Base-by-base conservation (phyloP, 805 yeast species). In the Kazachstania bromeliacearum region DNA sequence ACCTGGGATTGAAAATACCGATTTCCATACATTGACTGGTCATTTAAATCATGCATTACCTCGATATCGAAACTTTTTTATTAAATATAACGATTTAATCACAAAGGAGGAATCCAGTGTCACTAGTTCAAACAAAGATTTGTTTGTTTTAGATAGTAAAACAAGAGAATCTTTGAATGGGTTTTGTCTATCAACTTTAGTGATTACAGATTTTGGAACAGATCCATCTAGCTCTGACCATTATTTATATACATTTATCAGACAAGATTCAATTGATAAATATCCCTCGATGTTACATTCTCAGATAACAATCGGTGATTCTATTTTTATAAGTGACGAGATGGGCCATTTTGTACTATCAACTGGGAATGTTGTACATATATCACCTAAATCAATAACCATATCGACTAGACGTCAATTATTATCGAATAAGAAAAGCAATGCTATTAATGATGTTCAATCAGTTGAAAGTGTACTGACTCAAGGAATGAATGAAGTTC, bases 261-360 rank as follows among this genome's bases (percentile, higher is more conserved):
- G 79, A 48, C 53, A 47, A 16, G 17, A 24, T 4, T 22, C 47
- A 12, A 33, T 39, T 1, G 26, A 36, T 1, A 53, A 23, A 37
- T 7, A 24, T 15, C 21, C 15, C 9, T 57, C 51, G 36, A 43
- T 47, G 54, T 51, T 45, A 1, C 27, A 42, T 2, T 60, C 79
- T 0, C 85, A 79, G 39, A 47, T 85, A 2, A 35, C 62, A 0
- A 62, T 66, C 26, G 67, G 71, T 43, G 96, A 88, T 50, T 64
- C 75, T 27, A 70, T 88, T 1, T 66, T 81, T 12, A 62, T 87
- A 1, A 85, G 95, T 50, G 95, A 83, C 54, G 94, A 84, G 47
- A 41, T 55, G 0, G 95, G 95, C 1, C 85, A 81, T 53, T 79
- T 79, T 55, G 81, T 84, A 0, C 49, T 88, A 17, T 75, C 85